Conservation (phyloP, 163 green algal genomes). For the Scenedesmus sp. region DNA sequence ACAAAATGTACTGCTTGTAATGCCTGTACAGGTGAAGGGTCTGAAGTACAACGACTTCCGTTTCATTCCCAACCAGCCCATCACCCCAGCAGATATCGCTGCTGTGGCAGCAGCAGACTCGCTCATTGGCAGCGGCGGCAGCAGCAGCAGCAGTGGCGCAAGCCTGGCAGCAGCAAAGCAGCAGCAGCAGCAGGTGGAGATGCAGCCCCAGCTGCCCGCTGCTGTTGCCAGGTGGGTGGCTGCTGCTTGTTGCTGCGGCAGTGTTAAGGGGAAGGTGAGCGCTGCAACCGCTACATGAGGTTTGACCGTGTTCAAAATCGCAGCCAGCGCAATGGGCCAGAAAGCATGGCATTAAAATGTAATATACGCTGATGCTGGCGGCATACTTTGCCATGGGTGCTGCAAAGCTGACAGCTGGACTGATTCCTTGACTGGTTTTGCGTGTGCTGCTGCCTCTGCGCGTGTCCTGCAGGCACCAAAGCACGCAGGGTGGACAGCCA, state of each 20-base stretch:
- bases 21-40: background rate
- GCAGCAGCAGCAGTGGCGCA: background rate
- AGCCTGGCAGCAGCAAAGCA: background rate
- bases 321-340: too few relatives aligned
- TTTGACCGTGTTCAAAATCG: background rate
- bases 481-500: background rate
- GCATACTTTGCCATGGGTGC: too few relatives aligned
- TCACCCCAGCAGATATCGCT: background rate
- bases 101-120: background rate
- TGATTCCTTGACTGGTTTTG: background rate
- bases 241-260: background rate
- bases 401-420: background rate
- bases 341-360: too few relatives aligned
- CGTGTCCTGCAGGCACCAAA: background rate
- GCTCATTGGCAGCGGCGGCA: background rate
- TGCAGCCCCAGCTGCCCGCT: background rate
- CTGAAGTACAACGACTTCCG: slow-evolving; percentile 13
- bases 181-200: background rate
- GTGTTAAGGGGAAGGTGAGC: background rate
- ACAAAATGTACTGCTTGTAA: background rate
- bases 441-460: background rate
- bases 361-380: too few relatives aligned
- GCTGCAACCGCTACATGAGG: background rate
- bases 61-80: slow-evolving; percentile 7
- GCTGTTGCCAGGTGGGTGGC: background rate